Conservation (phyloP, 768 basidiomycete genomes). For the Ramaria sp. region DNA sequence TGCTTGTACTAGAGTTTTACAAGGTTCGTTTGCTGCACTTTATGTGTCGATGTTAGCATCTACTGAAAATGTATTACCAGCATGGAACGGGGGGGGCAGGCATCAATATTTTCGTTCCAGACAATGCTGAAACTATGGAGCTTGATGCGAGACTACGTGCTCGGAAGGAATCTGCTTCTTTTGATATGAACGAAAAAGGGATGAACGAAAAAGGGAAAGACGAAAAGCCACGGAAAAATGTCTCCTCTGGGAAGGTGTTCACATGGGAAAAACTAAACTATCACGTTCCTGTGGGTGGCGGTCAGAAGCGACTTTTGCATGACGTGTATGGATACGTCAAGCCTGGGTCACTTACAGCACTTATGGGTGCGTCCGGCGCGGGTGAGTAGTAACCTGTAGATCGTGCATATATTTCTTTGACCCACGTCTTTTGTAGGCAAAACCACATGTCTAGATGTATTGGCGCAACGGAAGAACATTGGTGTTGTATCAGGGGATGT, state of each 20-base stretch:
- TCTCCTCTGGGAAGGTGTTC: constrained; percentile 28
- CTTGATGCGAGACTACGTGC: constrained; percentile 43
- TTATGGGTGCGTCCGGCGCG: constrained; percentile 82
- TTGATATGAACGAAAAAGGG: constrained; percentile 1
- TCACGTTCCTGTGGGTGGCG: constrained; percentile 24
- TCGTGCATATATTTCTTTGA: constrained; percentile 10
- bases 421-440: constrained; percentile 17
- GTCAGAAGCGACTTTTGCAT: constrained; percentile 29
- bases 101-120: constrained; percentile 50
- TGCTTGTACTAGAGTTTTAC: constrained; percentile 54
- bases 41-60: constrained; percentile 5
- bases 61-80: constrained; percentile 18
- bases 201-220: too few relatives aligned
- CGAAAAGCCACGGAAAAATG: constrained; percentile 17
- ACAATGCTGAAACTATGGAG: constrained; percentile 41
- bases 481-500: constrained; percentile 39
- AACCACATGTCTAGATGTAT: constrained; percentile 24
- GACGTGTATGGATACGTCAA: constrained; percentile 38
- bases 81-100: constrained; percentile 42
- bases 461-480: constrained; percentile 37
- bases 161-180: constrained; percentile 29
- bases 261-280: constrained; percentile 32
- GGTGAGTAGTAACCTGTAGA: constrained; percentile 26
- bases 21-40: constrained; percentile 31
- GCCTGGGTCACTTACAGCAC: constrained; percentile 55